Evolutionary conservation across 192 early-diverging fungal species (phyloP).

Genomic region (Radiomyces spectabilis): DNA sequence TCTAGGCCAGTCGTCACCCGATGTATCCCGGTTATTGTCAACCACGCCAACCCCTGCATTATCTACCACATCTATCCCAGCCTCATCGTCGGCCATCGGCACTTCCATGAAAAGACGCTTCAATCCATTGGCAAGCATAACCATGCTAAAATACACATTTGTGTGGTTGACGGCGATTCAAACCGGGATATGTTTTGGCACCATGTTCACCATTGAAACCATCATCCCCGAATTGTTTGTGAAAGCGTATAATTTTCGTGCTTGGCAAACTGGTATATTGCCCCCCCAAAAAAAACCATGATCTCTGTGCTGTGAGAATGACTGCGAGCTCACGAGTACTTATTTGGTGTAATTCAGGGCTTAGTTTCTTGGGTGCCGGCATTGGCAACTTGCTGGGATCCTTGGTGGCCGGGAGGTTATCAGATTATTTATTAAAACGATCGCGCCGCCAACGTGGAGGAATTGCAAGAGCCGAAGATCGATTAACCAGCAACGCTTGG

Average conservation of each 20-base stretch:
- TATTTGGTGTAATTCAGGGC: conserved; percentile 1
- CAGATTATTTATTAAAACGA: conserved; percentile 26
- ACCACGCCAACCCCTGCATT: no score
- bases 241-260: conserved; percentile 2
- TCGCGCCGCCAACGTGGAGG: conserved; percentile 26
- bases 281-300: no score
- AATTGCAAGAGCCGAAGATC: conserved; percentile 25
- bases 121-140: conserved; percentile 1
- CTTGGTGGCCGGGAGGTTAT: conserved; percentile 29
- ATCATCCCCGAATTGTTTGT: conserved; percentile 11
- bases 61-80: not conserved
- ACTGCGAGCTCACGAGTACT: no score
- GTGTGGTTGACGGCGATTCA: not conserved
- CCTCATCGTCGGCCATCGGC: not conserved
- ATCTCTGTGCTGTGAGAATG: not conserved
- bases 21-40: no score
- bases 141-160: not conserved
- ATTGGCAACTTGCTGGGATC: conserved; percentile 32
- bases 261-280: conserved; percentile 20
- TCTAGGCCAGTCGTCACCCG: no score
- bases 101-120: not conserved
- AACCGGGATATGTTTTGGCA: conserved; percentile 9
- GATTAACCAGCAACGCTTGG: conserved; percentile 32
- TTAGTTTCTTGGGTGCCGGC: conserved; percentile 28
- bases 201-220: conserved; percentile 35